These are phyloP conservation scores for Didymella pomorum DNA, from an alignment of 2,329 filamentous ascomycete genomes.

Conservation along the genomic window DNA sequence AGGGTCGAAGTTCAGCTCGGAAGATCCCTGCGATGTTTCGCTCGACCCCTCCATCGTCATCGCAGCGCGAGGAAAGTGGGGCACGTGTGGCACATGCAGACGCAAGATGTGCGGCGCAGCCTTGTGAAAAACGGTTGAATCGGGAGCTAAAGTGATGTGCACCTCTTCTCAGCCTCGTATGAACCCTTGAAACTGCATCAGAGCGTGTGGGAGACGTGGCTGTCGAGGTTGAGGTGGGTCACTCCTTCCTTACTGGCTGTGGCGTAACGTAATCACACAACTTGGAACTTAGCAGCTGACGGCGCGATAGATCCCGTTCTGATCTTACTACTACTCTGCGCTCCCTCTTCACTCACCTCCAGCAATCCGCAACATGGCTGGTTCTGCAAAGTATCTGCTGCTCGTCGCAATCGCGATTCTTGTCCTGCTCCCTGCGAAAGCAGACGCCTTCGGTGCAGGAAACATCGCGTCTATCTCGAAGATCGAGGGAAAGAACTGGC, in stretches of 20 bases:
- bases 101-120: constrained; percentile 15
- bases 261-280: constrained; percentile 18
- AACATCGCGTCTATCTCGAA: constrained; percentile 54
- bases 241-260: constrained; percentile 10
- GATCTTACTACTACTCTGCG: constrained; percentile 15
- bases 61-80: constrained; percentile 8
- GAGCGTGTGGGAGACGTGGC: background rate
- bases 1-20: constrained; percentile 8
- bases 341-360: constrained; percentile 11
- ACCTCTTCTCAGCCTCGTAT: constrained; percentile 10
- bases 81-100: constrained; percentile 19
- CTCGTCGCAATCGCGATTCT: constrained; percentile 49
- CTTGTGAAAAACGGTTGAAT: background rate
- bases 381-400: constrained; percentile 46
- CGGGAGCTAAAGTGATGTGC: constrained; percentile 10
- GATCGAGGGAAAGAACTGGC: constrained; percentile 59
- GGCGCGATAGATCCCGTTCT: constrained; percentile 12
- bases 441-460: constrained; percentile 58
- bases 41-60: constrained; percentile 16
- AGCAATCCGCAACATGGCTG: constrained; percentile 38
- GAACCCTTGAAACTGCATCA: background rate
- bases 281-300: constrained; percentile 19
- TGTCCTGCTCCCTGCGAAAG: constrained; percentile 47
- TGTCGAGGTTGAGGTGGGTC: constrained; percentile 10
- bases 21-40: constrained; percentile 4